Percentiles rank a stretch among this genome's conserved stretches.
These are phyloP conservation scores for Suaeda aralocaspica DNA, from an alignment of 148 eudicot species.

Conservation along the genomic window DNA sequence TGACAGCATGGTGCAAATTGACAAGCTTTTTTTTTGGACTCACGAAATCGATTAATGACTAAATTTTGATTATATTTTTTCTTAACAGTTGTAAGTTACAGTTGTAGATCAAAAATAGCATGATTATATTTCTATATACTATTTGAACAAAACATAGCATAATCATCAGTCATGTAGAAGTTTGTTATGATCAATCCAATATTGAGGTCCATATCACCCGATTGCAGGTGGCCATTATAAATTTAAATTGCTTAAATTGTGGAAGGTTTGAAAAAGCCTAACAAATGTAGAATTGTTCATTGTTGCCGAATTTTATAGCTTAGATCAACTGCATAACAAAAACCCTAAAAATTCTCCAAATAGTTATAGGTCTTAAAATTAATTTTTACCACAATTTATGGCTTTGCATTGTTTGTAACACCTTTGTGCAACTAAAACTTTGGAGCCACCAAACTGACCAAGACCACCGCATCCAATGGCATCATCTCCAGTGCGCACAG, in stretches of 20 bases:
- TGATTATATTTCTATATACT: too few relatives aligned
- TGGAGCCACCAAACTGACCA: constrained; percentile 4
- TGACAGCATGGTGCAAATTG: too few relatives aligned
- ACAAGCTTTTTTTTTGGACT: too few relatives aligned
- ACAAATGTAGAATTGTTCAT: background rate
- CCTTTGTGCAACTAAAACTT: background rate
- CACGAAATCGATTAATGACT: too few relatives aligned
- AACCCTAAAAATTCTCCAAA: background rate
- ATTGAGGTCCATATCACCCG: background rate
- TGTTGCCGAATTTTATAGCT: background rate
- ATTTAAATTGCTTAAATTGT: background rate
- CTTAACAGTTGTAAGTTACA: too few relatives aligned
- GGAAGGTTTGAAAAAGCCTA: background rate
- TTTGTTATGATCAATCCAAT: background rate
- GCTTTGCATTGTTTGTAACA: background rate
- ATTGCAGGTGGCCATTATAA: background rate
- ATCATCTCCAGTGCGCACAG: background rate
- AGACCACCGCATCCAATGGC: background rate
- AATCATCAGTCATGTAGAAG: background rate
- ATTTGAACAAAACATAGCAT: too few relatives aligned
- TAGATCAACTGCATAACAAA: background rate
- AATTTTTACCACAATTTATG: background rate
- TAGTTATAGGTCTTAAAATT: background rate
- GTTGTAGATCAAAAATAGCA: background rate
- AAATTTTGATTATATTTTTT: too few relatives aligned